These are phyloP conservation scores for Fusarium pilosicola DNA, from an alignment of 2,329 filamentous ascomycete species.

Conservation along the genomic window DNA sequence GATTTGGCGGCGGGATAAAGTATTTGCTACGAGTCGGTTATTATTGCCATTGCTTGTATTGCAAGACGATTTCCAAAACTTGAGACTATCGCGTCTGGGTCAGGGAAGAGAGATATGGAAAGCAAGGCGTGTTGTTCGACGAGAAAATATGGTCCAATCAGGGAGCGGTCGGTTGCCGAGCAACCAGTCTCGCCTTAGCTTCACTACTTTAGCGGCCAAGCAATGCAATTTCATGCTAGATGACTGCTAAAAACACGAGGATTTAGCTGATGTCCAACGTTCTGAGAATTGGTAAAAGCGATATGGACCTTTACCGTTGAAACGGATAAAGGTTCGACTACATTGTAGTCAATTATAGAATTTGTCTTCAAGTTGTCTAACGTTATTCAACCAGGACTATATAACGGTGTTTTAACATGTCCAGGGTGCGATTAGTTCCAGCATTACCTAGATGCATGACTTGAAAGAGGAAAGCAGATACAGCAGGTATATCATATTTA, in stretches of 20 bases:
- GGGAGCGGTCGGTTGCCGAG: conserved; percentile 44
- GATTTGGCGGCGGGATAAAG: conserved; percentile 38
- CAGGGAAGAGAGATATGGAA: conserved; percentile 36
- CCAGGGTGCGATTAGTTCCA: background rate
- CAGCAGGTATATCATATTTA: background rate
- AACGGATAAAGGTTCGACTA: background rate
- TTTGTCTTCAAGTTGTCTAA: background rate
- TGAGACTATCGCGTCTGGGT: conserved; percentile 50
- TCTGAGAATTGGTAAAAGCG: background rate
- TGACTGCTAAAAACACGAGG: background rate
- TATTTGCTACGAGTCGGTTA: conserved; percentile 54
- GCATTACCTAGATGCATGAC: background rate
- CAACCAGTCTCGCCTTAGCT: conserved; percentile 40
- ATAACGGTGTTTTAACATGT: background rate
- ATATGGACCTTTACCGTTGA: background rate
- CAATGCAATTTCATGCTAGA: conserved; percentile 20
- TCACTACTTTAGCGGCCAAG: conserved; percentile 6
- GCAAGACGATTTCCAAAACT: conserved; percentile 47
- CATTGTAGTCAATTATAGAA: background rate
- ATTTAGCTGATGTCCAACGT: background rate
- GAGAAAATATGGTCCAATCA: conserved; percentile 46
- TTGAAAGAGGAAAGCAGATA: background rate
- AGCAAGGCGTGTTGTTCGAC: conserved; percentile 42
- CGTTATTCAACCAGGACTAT: background rate
- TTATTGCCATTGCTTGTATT: conserved; percentile 51